phyloP scores from a whole-genome alignment of 2,329 filamentous ascomycete species.

The Blumeria hordei region DNA sequence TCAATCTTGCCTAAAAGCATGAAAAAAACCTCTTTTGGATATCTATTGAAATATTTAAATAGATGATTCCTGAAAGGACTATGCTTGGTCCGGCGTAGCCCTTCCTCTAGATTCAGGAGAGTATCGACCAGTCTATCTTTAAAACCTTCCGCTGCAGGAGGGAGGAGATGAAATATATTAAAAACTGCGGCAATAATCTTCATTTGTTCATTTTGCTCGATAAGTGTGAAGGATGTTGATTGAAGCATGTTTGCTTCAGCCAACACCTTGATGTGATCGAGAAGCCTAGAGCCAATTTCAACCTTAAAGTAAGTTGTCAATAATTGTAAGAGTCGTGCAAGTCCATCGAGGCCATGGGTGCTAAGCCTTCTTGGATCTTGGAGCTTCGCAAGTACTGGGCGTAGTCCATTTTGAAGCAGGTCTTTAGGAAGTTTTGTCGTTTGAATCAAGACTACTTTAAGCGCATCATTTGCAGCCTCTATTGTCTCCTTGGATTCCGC shows the following conservation, averaged over 20 bases:
- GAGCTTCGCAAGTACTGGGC: slow-evolving; percentile 87
- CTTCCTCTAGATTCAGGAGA: slow-evolving; percentile 70
- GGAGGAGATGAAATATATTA: slow-evolving; percentile 91
- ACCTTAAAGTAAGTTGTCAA: slow-evolving; percentile 98
- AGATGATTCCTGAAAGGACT: slow-evolving; percentile 82
- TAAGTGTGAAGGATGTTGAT: slow-evolving; percentile 78
- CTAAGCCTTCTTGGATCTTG: slow-evolving; percentile 81
- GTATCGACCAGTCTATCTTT: slow-evolving; percentile 76
- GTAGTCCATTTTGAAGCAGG: slow-evolving; percentile 73
- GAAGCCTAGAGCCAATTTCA: slow-evolving; percentile 76
- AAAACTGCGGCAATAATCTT: slow-evolving; percentile 87
- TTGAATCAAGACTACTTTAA: slow-evolving; percentile 69
- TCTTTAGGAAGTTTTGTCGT: slow-evolving; percentile 90
- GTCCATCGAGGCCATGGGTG: slow-evolving; percentile 69
- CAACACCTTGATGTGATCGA: slow-evolving; percentile 83
- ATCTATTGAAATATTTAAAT: slow-evolving; percentile 82
- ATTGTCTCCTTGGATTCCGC: slow-evolving; percentile 82
- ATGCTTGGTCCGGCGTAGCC: slow-evolving; percentile 62
- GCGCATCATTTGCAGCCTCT: slow-evolving; percentile 71
- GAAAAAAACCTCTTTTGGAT: slow-evolving; percentile 66
- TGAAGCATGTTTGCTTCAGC: slow-evolving; percentile 61
- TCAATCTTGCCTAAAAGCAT: slow-evolving; percentile 60
- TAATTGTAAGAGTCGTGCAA: slow-evolving; percentile 70
- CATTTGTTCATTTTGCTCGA: slow-evolving; percentile 82
- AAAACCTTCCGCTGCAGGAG: slow-evolving; percentile 70